A percentile compares a stretch with the other conserved stretches of the same genome.
Evolutionary conservation across 1,284 basidiomycete genomes (phyloP).

Genomic region (Cryptococcus hybrid): DNA sequence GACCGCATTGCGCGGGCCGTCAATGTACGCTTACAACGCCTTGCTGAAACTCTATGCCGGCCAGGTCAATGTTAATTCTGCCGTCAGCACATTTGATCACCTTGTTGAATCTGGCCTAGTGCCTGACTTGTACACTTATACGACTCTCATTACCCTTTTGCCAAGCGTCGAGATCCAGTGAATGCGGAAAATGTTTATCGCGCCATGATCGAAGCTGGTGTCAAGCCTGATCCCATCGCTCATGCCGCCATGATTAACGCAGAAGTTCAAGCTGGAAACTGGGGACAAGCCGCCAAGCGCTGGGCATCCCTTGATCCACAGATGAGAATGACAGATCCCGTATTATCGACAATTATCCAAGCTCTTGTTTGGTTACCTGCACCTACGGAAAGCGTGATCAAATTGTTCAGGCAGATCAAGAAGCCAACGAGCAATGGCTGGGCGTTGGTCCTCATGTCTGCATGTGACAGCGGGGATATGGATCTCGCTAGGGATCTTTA

Average conservation of each 20-base stretch:
- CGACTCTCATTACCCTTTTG: constrained; percentile 67
- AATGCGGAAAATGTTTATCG: constrained; percentile 69
- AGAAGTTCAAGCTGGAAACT: constrained; percentile 75
- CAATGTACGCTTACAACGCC: constrained; percentile 49
- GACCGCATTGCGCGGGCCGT: constrained; percentile 6
- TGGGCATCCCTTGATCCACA: constrained; percentile 22
- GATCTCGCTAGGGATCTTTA: constrained; percentile 67
- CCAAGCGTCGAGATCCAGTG: constrained; percentile 62
- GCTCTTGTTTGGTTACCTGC: constrained; percentile 78
- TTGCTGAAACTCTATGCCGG: constrained; percentile 63
- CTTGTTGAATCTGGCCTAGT: constrained; percentile 58
- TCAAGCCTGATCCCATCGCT: constrained; percentile 64
- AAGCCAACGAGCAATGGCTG: constrained; percentile 68
- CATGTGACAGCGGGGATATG: constrained; percentile 73
- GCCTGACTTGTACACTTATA: constrained; percentile 63
- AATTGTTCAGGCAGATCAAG: constrained; percentile 60
- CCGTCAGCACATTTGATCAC: constrained; percentile 61
- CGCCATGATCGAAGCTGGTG: constrained; percentile 49
- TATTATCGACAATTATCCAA: constrained; percentile 78
- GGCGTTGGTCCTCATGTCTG: constrained; percentile 75
- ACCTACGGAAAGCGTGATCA: constrained; percentile 66
- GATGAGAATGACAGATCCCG: constrained; percentile 52
- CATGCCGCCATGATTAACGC: constrained; percentile 76
- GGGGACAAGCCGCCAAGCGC: constrained; percentile 37
- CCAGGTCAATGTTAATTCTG: constrained; percentile 59